These are phyloP conservation scores for Brassica rapa DNA, from an alignment of 345 rosid species.

Conservation along the genomic window DNA sequence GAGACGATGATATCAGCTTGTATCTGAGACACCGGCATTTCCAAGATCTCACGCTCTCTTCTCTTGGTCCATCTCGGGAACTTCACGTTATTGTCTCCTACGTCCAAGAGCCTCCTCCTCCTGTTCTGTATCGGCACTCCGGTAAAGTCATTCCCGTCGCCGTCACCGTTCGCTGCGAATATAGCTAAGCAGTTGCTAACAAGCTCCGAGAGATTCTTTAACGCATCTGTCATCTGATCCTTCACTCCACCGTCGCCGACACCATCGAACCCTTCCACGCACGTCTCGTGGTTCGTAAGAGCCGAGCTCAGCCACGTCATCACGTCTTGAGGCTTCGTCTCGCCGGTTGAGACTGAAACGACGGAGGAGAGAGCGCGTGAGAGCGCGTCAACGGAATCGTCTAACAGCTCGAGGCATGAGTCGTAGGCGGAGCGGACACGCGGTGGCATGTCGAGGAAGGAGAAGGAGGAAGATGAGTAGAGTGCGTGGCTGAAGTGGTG, in stretches of 20 bases:
- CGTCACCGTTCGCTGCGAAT: conserved; percentile 47
- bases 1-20: conserved; percentile 90
- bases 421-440: conserved; percentile 75
- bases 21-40: conserved; percentile 54
- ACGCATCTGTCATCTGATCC: conserved; percentile 54
- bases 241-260: conserved; percentile 65
- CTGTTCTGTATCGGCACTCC: conserved; percentile 91
- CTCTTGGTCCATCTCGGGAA: conserved; percentile 72
- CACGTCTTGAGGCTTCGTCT: conserved; percentile 54
- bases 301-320: conserved; percentile 97
- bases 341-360: conserved; percentile 14
- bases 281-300: conserved; percentile 91
- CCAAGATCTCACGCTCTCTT: conserved; percentile 61
- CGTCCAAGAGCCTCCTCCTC: conserved; percentile 38
- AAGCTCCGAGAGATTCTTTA: conserved; percentile 81
- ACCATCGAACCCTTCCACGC: conserved; percentile 75
- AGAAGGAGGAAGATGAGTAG: conserved; percentile 55
- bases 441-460: conserved; percentile 59
- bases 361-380: conserved; percentile 64
- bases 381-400: conserved; percentile 81
- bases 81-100: conserved; percentile 32
- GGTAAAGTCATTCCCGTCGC: conserved; percentile 51
- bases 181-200: conserved; percentile 91
- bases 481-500: conserved; percentile 81
- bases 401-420: conserved; percentile 86